Conservation (phyloP, 306 rosid species). For the Bauhinia variegata region DNA sequence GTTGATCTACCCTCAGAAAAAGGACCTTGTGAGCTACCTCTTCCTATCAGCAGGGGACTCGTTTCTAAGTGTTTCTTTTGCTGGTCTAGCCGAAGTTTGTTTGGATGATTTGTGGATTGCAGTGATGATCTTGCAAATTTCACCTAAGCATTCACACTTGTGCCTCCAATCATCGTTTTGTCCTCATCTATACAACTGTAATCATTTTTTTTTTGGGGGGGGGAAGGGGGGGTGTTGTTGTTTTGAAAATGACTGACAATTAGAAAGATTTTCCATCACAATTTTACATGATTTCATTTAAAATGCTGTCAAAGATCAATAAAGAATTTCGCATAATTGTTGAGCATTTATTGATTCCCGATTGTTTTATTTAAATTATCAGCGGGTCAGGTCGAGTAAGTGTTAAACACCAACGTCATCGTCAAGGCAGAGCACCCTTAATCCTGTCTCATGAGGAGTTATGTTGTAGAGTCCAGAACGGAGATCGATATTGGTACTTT, state of each 20-base stretch:
- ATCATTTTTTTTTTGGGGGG: background rate
- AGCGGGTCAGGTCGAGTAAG: too few relatives aligned
- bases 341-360: constrained; percentile 15
- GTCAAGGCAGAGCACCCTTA: too few relatives aligned
- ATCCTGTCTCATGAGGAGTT: too few relatives aligned
- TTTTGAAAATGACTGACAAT: constrained; percentile 15
- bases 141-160: constrained; percentile 15
- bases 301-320: constrained; percentile 37
- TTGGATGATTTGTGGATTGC: constrained; percentile 24
- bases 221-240: too few relatives aligned
- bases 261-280: background rate
- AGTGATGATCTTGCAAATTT: constrained; percentile 27
- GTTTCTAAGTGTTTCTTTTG: constrained; percentile 30
- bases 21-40: constrained; percentile 30
- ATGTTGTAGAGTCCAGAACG: too few relatives aligned
- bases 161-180: constrained; percentile 38
- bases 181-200: constrained; percentile 36
- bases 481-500: too few relatives aligned
- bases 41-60: constrained; percentile 21
- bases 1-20: constrained; percentile 26
- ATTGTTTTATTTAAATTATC: background rate
- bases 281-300: constrained; percentile 22
- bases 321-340: constrained; percentile 39
- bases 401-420: too few relatives aligned
- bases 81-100: constrained; percentile 42